phyloP scores from a whole-genome alignment of 768 basidiomycete species.

The Fibroporia radiculosa region DNA sequence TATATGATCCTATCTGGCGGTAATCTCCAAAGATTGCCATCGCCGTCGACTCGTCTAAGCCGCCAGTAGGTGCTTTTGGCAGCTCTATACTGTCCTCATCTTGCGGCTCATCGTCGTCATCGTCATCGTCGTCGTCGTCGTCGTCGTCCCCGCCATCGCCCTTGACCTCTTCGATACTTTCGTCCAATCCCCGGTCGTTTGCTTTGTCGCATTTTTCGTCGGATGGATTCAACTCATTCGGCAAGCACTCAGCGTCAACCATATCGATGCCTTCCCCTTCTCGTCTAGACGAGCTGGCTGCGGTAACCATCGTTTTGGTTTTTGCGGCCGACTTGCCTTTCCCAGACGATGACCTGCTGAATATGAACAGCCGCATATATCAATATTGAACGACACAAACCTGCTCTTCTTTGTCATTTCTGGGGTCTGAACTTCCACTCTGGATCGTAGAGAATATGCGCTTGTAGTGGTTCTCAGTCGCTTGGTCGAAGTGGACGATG shows the following conservation, averaged over 20 bases:
- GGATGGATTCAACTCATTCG: slow-evolving; percentile 36
- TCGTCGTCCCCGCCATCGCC: slow-evolving; percentile 44
- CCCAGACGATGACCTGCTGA: slow-evolving; percentile 36
- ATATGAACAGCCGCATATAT: background rate
- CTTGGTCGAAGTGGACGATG: slow-evolving; percentile 46
- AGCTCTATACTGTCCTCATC: slow-evolving; percentile 31
- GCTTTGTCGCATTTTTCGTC: slow-evolving; percentile 41
- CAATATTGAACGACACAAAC: slow-evolving; percentile 26
- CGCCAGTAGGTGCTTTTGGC: slow-evolving; percentile 27
- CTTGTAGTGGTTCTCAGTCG: slow-evolving; percentile 44
- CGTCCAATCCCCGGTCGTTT: slow-evolving; percentile 37
- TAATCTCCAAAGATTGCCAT: slow-evolving; percentile 84
- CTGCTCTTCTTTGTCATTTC: slow-evolving; percentile 75
- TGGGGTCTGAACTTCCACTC: slow-evolving; percentile 33
- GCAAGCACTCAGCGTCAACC: slow-evolving; percentile 56
- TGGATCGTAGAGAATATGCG: slow-evolving; percentile 64
- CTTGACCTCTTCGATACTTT: slow-evolving; percentile 34
- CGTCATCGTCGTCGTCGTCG: slow-evolving; percentile 38
- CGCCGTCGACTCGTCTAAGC: slow-evolving; percentile 60
- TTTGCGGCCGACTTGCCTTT: slow-evolving; percentile 45
- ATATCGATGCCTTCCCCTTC: slow-evolving; percentile 74
- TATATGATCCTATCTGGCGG: slow-evolving; percentile 84
- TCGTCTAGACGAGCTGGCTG: slow-evolving; percentile 54
- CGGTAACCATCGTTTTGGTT: slow-evolving; percentile 33
- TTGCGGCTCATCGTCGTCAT: slow-evolving; percentile 36